A percentile compares a stretch with the other conserved stretches of the same genome.
Evolutionary conservation across 2,329 filamentous ascomycete species (phyloP).

Genomic region (Nigrospora osmanthi): DNA sequence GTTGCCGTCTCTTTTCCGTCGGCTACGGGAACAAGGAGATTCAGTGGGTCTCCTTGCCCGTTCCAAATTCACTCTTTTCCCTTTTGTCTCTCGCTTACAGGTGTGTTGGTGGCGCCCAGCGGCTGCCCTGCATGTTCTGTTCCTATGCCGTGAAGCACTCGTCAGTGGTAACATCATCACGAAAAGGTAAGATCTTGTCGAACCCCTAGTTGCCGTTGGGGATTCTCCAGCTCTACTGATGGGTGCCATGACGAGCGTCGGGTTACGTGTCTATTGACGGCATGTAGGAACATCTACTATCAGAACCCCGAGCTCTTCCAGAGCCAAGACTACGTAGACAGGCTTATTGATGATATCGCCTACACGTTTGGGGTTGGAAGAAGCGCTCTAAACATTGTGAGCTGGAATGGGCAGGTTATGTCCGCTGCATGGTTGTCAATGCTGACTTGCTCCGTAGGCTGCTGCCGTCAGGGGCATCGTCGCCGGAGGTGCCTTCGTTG

Average conservation of each 20-base stretch:
- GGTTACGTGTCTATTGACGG: background rate
- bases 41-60: conserved; percentile 15
- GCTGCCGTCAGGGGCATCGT: conserved; percentile 69
- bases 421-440: too few species aligned
- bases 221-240: too few species aligned
- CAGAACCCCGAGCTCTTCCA: conserved; percentile 65
- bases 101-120: conserved; percentile 26
- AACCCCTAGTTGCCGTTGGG: too few species aligned
- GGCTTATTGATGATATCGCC: conserved; percentile 67
- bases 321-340: conserved; percentile 61
- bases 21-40: conserved; percentile 13
- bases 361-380: conserved; percentile 59
- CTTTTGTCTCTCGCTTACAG: background rate
- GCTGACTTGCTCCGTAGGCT: conserved; percentile 34
- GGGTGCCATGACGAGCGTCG: background rate
- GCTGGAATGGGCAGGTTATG: conserved; percentile 10
- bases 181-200: conserved; percentile 41
- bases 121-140: conserved; percentile 48
- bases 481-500: conserved; percentile 35
- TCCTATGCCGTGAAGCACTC: conserved; percentile 52
- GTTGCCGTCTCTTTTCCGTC: conserved; percentile 14
- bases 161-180: conserved; percentile 46
- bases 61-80: conserved; percentile 1
- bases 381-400: conserved; percentile 61
- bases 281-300: conserved; percentile 70